phyloP scores from a whole-genome alignment of 176 grass and related monocot species.

The Pontederia crassipes region DNA sequence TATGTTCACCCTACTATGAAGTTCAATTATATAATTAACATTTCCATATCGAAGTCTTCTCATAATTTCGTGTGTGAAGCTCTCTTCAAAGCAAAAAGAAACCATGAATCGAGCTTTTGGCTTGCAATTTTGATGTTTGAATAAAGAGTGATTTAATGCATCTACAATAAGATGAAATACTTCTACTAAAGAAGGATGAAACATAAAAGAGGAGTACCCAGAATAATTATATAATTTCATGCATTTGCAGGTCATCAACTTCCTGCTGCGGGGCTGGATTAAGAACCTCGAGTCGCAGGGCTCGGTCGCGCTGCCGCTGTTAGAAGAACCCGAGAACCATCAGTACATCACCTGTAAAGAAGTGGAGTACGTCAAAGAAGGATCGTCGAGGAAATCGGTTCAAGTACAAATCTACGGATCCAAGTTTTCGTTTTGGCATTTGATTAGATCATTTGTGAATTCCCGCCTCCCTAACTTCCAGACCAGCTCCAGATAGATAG shows the following conservation, averaged over 20 bases:
- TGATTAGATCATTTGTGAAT: slow-evolving; percentile 50
- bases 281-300: slow-evolving; percentile 80
- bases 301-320: slow-evolving; percentile 45
- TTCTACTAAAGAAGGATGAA: too few species aligned
- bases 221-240: not conserved
- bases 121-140: too few species aligned
- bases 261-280: slow-evolving; percentile 79
- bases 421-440: slow-evolving; percentile 50
- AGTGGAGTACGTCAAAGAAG: slow-evolving; percentile 73
- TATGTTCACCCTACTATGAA: too few species aligned
- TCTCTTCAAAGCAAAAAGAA: too few species aligned
- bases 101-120: too few species aligned
- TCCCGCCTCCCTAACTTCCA: slow-evolving; percentile 25
- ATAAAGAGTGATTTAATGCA: too few species aligned
- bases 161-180: too few species aligned
- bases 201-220: too few species aligned
- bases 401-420: slow-evolving; percentile 58
- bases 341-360: slow-evolving; percentile 39
- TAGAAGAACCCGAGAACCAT: slow-evolving; percentile 53
- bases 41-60: too few species aligned
- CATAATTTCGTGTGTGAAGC: too few species aligned
- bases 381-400: slow-evolving; percentile 60
- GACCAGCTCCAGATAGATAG: slow-evolving; percentile 34
- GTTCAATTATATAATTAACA: too few species aligned
- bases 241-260: slow-evolving; percentile 70